Conservation (phyloP, 2,329 filamentous ascomycete genomes). For the Pseudodiploospora longispora region DNA sequence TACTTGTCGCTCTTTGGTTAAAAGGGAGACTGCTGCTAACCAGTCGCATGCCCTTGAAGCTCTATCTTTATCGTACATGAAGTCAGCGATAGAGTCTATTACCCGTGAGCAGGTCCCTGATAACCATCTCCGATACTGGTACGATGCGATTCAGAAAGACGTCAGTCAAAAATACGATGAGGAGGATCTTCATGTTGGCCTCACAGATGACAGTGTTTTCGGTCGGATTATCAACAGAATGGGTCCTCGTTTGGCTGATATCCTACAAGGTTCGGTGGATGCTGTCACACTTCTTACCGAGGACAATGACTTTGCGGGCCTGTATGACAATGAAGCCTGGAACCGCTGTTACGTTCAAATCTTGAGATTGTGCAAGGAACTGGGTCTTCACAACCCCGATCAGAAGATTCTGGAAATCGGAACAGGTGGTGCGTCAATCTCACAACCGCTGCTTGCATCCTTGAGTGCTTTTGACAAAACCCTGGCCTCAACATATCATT, state of each 20-base stretch:
- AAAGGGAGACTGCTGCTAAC: not conserved
- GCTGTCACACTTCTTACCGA: not conserved
- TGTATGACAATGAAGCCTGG: not conserved
- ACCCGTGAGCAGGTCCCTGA: not conserved
- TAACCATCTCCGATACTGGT: not conserved
- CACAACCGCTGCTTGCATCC: conserved; percentile 15
- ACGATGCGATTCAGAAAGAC: not conserved
- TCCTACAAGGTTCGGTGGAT: not conserved
- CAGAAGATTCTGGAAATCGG: conserved; percentile 30
- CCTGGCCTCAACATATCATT: conserved; percentile 19
- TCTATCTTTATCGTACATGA: not conserved
- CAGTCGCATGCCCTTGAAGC: not conserved
- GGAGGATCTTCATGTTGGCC: not conserved
- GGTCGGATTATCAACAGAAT: not conserved
- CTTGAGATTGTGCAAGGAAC: no score
- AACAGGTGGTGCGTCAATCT: conserved; percentile 25
- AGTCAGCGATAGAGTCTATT: not conserved
- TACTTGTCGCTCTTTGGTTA: not conserved
- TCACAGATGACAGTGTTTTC: not conserved
- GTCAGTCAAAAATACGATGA: not conserved
- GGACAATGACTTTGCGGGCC: not conserved
- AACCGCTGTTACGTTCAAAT: not conserved
- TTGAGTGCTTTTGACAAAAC: not conserved
- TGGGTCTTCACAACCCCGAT: conserved; percentile 15
- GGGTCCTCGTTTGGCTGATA: not conserved